Evolutionary conservation across 495 filamentous ascomycete species (phyloP).

Genomic region (Hypoxylon cercidicola): DNA sequence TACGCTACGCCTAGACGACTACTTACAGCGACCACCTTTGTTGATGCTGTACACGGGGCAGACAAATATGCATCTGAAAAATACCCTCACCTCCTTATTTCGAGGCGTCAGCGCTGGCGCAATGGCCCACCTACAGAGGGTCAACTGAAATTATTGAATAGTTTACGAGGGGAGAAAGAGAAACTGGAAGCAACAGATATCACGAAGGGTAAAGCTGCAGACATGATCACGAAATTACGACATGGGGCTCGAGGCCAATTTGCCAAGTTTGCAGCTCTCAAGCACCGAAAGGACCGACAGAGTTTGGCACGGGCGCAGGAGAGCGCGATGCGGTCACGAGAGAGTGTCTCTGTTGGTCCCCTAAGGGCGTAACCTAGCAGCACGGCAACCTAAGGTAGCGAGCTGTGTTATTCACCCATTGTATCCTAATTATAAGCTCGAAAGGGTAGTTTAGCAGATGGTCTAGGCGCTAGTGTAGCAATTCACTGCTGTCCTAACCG

Average conservation of each 20-base stretch:
- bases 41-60: slow-evolving; percentile 79
- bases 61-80: slow-evolving; percentile 78
- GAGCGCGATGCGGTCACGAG: slow-evolving; percentile 54
- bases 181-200: slow-evolving; percentile 64
- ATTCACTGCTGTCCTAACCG: too few relatives aligned
- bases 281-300: slow-evolving; percentile 56
- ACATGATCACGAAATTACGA: slow-evolving; percentile 93
- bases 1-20: slow-evolving; percentile 74
- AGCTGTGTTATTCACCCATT: not conserved
- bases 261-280: slow-evolving; percentile 59
- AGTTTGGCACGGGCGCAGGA: slow-evolving; percentile 54
- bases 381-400: not conserved
- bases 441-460: too few relatives aligned
- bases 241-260: slow-evolving; percentile 82
- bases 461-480: too few relatives aligned
- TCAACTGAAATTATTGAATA: slow-evolving; percentile 80
- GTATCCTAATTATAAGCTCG: too few relatives aligned
- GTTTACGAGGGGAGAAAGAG: slow-evolving; percentile 64
- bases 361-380: slow-evolving; percentile 42
- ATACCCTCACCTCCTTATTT: slow-evolving; percentile 69
- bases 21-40: slow-evolving; percentile 66
- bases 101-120: slow-evolving; percentile 72
- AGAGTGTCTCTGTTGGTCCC: slow-evolving; percentile 75
- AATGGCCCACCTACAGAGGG: slow-evolving; percentile 68
- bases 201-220: slow-evolving; percentile 83